Evolutionary conservation across 208 protist genomes (phyloP), one percentile per base, ranked within the genome.

Genomic region (Trypanosoma avium): DNA sequence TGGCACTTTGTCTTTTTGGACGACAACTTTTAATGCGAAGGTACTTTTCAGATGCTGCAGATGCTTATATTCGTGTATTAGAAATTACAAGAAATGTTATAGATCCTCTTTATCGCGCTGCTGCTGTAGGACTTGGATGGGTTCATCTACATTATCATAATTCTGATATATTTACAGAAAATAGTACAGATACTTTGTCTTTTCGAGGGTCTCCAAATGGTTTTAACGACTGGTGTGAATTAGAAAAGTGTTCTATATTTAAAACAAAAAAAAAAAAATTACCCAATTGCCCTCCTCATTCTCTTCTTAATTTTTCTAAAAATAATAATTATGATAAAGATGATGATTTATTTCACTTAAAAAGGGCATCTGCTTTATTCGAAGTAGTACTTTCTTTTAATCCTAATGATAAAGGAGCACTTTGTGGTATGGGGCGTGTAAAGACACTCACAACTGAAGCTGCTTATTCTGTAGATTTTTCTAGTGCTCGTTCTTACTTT

Each of bases 351-450:
- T 42, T 61, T 24, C 76, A 81, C 46, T 49, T 87, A 13, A 36
- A 24, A 2, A 57, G 78, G 3, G 77, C 76, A 0, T 69, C 75
- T 60, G 65, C 67, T 8, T 71, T 79, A 52, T 87, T 87, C 67
- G 40, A 70, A 38, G 49, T 62, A 19, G 77, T 81, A 26, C 70
- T 87, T 15, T 40, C 40, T 19, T 30, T 49, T 13, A 68, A 87
- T 56, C 81, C 81, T 9, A 38, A 30, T 4, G 68, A 79, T 65
- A 56, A 75, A 30, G 81, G 81, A 9, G 81, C 81, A 5, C 64
- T 87, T 21, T 87, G 81, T 53, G 81, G 81, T 21, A 68, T 79
- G 47, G 81, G 81, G 4, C 81, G 81, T 22, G 70, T 82, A 50
- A 71, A 70, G 32, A 77, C 49, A n/a, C 59, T 87, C 9, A 62